Evolutionary conservation across 2,329 filamentous ascomycete genomes (phyloP), one percentile per base, ranked within the genome.

Genomic region (Peltaster fructicola): DNA sequence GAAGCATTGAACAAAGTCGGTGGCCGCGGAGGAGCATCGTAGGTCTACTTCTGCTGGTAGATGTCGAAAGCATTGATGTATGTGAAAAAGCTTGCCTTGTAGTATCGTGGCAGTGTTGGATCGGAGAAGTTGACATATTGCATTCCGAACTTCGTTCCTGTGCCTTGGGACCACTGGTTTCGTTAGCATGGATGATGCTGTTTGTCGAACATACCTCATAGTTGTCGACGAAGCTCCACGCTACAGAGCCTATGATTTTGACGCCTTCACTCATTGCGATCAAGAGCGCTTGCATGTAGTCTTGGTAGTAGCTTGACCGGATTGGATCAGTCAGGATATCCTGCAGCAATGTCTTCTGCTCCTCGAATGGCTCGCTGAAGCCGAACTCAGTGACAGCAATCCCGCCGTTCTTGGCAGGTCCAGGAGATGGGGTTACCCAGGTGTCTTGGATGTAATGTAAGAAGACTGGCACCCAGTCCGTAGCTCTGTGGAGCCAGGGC

Each of bases 1-100:
- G 51, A 55, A 40, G 60, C 60, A 7, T 38, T 68, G 36, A 45
- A 50, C 27, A 58, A 48, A 44, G 62, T 59, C 44, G 68, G 64
- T 27, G 64, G 64, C 11, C 52, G 64, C 30, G 61, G 64, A 11
- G 47, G 47, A 14, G 29, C 34, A 22, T 20, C 22, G 14, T 17
- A 17, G 13, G 18, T 14, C 17, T 19, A 22, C 20, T 7, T 7
- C 13, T 12, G 20, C 7, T 7, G 7, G 11, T 30, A 36, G 15
- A 36, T 24, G 14, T 48, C 36, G 25, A 52, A 51, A 22, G 43
- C 40, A 26, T 42, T 41, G 17, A 45, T 44, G 31, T 48, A 47
- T 27, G 51, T 43, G 30, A 53, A 53, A 24, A 50, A 48, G 30
- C 44, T 50, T 5, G 46, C 43, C 33, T 53, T 53, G 37, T 43